Evolutionary conservation across 2,329 filamentous ascomycete genomes (phyloP).

Genomic region (Erysiphe neolycopersici): DNA sequence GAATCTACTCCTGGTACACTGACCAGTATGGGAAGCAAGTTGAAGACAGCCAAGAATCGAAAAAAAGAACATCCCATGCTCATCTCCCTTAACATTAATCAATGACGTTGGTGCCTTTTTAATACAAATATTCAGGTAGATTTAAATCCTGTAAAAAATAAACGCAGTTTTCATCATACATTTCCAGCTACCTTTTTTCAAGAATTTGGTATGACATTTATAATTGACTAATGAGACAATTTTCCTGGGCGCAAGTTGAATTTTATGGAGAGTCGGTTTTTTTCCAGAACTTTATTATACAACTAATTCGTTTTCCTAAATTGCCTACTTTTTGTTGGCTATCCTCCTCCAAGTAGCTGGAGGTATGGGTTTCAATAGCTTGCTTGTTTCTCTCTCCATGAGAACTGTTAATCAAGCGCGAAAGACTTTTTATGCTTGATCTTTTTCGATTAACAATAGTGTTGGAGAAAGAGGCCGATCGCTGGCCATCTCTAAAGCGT

Average conservation of each 20-base stretch:
- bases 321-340: constrained; percentile 35
- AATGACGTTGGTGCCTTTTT: too few relatives aligned
- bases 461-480: constrained; percentile 34
- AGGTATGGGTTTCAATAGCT: constrained; percentile 31
- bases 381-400: constrained; percentile 53
- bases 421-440: constrained; percentile 51
- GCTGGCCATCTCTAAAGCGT: constrained; percentile 26
- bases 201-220: neutral
- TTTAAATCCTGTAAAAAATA: too few relatives aligned
- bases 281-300: constrained; percentile 60
- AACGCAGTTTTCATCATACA: too few relatives aligned
- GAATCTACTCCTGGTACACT: too few relatives aligned
- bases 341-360: constrained; percentile 23
- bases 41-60: too few relatives aligned
- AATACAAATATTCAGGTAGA: neutral
- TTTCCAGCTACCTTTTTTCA: neutral
- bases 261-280: neutral
- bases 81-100: neutral
- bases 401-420: constrained; percentile 46
- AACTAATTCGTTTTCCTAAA: constrained; percentile 43
- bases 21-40: too few relatives aligned
- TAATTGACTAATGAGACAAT: neutral
- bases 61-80: neutral
- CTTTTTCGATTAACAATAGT: constrained; percentile 38
- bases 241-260: neutral